Evolutionary conservation across 768 basidiomycete genomes (phyloP).

Genomic region (Crepidotus variabilis): DNA sequence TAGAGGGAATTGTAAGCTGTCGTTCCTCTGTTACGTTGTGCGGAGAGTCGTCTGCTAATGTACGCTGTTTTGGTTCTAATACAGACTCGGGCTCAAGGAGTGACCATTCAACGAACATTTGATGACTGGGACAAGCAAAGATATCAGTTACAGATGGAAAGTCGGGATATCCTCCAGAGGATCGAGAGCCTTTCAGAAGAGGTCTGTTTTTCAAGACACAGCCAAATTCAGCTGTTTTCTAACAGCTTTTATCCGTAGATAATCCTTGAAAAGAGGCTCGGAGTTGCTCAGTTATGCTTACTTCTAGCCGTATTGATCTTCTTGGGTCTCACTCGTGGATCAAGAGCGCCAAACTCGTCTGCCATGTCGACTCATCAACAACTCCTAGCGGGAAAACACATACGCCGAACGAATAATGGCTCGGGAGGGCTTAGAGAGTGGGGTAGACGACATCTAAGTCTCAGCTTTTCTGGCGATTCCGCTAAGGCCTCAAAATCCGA

Average conservation of each 20-base stretch:
- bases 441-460: conserved; percentile 52
- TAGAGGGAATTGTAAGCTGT: conserved; percentile 67
- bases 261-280: conserved; percentile 82
- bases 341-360: conserved; percentile 29
- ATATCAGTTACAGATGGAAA: conserved; percentile 63
- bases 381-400: neutral
- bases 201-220: conserved; percentile 36
- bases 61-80: neutral
- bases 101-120: conserved; percentile 59
- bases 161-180: conserved; percentile 60
- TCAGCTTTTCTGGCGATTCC: conserved; percentile 49
- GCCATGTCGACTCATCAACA: neutral
- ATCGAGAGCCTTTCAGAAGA: conserved; percentile 79
- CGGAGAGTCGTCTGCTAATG: neutral
- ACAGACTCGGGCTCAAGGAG: conserved; percentile 69
- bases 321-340: conserved; percentile 82
- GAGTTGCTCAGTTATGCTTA: conserved; percentile 83
- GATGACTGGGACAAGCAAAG: conserved; percentile 70
- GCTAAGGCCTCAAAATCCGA: neutral
- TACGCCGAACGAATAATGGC: conserved; percentile 5
- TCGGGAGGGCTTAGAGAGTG: conserved; percentile 41
- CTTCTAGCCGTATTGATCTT: conserved; percentile 82
- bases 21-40: neutral
- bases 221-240: neutral
- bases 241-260: conserved; percentile 43